Evolutionary conservation across 352 stramenopile species (phyloP), one percentile per base, ranked within the genome.

Genomic region (Elongisporangium undulatum): DNA sequence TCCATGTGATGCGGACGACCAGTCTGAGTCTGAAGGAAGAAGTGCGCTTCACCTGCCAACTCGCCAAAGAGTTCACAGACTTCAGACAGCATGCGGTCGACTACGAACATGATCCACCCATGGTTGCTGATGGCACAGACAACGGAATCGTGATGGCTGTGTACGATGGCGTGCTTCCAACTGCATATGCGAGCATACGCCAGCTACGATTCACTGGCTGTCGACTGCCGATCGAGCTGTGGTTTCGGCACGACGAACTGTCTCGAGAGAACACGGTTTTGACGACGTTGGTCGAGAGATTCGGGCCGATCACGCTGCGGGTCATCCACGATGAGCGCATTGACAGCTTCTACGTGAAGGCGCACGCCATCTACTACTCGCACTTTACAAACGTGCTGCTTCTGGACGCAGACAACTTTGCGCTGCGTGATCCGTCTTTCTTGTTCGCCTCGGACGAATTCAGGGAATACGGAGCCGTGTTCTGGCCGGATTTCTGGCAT

Each of bases 1-100:
- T 87, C 52, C 76, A 56, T n/a, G 67, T 85, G 7, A 89, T 91
- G 84, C 79, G 73, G 17, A 89, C 79, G 15, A 89, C 75, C 4
- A 68, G 67, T 51, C 56, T 82, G 3, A 88, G 79, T 53, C 66
- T 93, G 9, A 88, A 87, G 60, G 72, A 87, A 16, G 79, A 89
- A 29, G 67, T 74, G 56, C 77, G 74, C 12, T 93, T 89, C 67
- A 90, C 79, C 20, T 91, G 84, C 51, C 69, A 79, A n/a, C 68
- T 85, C 19, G 81, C 84, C 1, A 65, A 69, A 45, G 55, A 59
- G 2, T 93, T 93, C 53, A 77, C 79, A 4, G 74, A 80, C 3
- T 87, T 89, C 56, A 57, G 62, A 21, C 74, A 85, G 24, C 66
- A 68, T 48, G 69, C 79, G 21, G 56, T 34, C 19, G 48, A 29